Evolutionary conservation across 2,329 filamentous ascomycete genomes (phyloP), one percentile per base, ranked within the genome.

Genomic region (Penicillium fuscoglaucum): DNA sequence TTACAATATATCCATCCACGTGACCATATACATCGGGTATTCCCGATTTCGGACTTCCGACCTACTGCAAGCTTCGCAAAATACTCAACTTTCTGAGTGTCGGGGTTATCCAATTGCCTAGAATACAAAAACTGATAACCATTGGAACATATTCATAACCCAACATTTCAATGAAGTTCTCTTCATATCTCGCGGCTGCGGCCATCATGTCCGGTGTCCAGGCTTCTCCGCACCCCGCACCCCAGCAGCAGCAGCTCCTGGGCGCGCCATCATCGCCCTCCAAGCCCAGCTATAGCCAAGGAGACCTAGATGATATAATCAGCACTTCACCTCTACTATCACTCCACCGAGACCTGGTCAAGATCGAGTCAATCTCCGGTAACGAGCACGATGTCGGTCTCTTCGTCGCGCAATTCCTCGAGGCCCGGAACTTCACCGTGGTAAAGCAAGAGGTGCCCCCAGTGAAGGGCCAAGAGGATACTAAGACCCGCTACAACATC

Each of bases 321-420:
- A 67, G 71, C n/a, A 64, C 63, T 21, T 79, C 77, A 1, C 74
- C 76, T 3, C 82, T 96, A 0, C 81, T 96, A 44, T 81, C 82
- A 19, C 82, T 96, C 13, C 92, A 96, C 77, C 85, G 87, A 53
- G 83, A 85, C 17, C 84, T 96, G n/a, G 82, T 93, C 31, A 81
- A 88, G 58, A 88, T 88, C 45, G 82, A 88, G 50, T 96, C 91
- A 0, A 83, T 91, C 61, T 87, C 84, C 3, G 84, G 84, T 46
- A 82, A 87, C 61, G 92, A 96, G 72, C 77, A 84, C 43, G 76
- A 82, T 0, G 86, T 92, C 8, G 90, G 88, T 44, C 71, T 83
- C 48, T 91, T 88, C 76, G 82, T 96, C 6, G 80, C 84, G 37
- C 76, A 82, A 1, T 91, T 90, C 68, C 84, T 96, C 6, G 73